Evolutionary conservation across 495 filamentous ascomycete genomes (phyloP).

Genomic region (Penicillium macrosclerotiorum): DNA sequence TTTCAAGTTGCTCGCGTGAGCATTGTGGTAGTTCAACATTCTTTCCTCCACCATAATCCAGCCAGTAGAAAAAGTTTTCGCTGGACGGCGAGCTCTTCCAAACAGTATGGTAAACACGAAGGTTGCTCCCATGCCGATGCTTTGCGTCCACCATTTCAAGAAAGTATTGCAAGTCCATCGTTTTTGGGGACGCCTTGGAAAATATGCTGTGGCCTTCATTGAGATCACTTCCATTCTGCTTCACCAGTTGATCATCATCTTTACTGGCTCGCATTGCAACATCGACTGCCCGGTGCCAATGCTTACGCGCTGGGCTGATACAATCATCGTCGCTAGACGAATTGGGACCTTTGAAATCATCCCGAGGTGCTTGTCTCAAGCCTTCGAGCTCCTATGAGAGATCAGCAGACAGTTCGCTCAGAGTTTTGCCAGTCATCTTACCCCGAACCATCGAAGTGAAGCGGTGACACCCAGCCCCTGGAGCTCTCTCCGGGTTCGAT

Average conservation of each 20-base stretch:
- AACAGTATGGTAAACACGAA: constrained; percentile 77
- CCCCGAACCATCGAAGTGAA: constrained; percentile 65
- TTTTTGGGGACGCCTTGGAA: constrained; percentile 48
- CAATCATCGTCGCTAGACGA: constrained; percentile 11
- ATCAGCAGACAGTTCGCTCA: neutral
- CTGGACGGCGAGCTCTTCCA: constrained; percentile 76
- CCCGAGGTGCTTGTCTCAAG: neutral
- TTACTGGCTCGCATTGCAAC: constrained; percentile 70
- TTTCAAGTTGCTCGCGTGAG: constrained; percentile 63
- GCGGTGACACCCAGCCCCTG: constrained; percentile 63
- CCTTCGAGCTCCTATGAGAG: constrained; percentile 42
- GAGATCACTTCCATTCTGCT: neutral
- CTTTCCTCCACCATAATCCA: constrained; percentile 78
- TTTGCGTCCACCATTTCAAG: constrained; percentile 91
- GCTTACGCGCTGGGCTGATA: constrained; percentile 51
- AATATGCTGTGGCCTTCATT: neutral
- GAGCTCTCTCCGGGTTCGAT: constrained; percentile 64
- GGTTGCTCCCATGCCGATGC: constrained; percentile 82
- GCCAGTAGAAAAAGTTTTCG: constrained; percentile 95
- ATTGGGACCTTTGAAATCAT: constrained; percentile 36
- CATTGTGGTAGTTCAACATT: constrained; percentile 56
- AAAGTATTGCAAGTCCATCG: constrained; percentile 88
- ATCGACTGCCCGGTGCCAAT: constrained; percentile 71
- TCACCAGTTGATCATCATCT: constrained; percentile 44
- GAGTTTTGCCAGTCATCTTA: constrained; percentile 21